Base-by-base conservation (phyloP, 352 stramenopile genomes). In the Blastocystis sp. region DNA sequence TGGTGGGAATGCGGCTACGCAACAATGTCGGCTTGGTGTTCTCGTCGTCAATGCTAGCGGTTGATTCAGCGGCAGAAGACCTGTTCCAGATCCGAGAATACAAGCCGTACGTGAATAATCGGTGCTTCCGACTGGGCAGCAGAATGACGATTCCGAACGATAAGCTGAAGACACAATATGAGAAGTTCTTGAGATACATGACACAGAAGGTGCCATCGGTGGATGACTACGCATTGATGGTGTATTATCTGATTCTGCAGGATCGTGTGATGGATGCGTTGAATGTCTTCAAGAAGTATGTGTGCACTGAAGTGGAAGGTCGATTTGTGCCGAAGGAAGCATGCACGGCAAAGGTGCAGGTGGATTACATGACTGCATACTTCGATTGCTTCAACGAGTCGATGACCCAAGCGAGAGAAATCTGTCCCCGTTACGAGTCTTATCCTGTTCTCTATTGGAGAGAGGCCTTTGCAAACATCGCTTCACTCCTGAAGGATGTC, bases 341-440 rank as follows among this genome's bases (percentile, higher is more conserved):
- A 13, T 77, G 39, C 6, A 23, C 7, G 7, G n/a, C 37, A 34
- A 18, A 23, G 29, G 70, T 94, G 37, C 91, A 92, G 34, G 94
- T 91, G 47, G 92, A 93, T 43, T 94, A 94, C 64, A 91, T 94
- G 45, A 62, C 75, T 59, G 90, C 91, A 34, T 94, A 93, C 89
- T 89, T 94, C 43, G 92, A 94, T 63, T 93, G 94, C 66, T 93
- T 93, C 55, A 88, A 90, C 3, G 37, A 68, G 26, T 63, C 91
- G 3, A 93, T 94, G 79, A 23, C 41, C 0, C 68, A 90, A 26
- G 92, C 92, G 84, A 92, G 92, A 55, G 89, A 54, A 18, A 90
- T 91, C 0, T 91, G 91, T 70, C 41, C 61, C 2, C 92, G 91
- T 39, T 93, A 94, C 89, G 18, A 37, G 9, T 68, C 90, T 4